Percentiles rank a stretch among this genome's conserved stretches.
Conservation (phyloP, 257 asterid genomes). For the Przewalskia tangutica region DNA sequence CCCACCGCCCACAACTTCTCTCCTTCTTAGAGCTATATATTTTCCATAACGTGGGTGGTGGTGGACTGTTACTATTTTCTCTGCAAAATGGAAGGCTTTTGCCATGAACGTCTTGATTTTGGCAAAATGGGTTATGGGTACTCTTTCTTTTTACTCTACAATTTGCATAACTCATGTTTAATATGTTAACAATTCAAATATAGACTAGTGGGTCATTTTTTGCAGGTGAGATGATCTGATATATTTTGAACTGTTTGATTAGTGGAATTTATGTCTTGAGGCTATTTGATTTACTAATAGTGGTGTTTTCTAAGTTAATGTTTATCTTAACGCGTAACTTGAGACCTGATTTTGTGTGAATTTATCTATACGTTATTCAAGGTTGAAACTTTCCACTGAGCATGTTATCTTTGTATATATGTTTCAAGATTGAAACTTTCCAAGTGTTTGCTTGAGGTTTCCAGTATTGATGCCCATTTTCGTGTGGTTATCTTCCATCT, state of each 20-base stretch:
- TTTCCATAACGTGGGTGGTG: constrained; percentile 10
- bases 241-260: background rate
- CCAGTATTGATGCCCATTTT: background rate
- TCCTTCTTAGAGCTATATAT: constrained; percentile 4
- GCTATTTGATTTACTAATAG: background rate
- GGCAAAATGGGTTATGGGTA: constrained; percentile 99
- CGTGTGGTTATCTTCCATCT: background rate
- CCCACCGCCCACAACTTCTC: constrained; percentile 7
- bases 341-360: background rate
- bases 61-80: constrained; percentile 3
- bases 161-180: background rate
- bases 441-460: too few relatives aligned
- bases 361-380: background rate
- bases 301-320: too few relatives aligned
- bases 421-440: background rate
- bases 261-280: background rate
- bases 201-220: background rate
- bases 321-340: background rate
- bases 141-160: background rate
- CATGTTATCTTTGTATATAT: too few relatives aligned
- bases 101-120: constrained; percentile 74
- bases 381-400: background rate
- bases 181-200: background rate
- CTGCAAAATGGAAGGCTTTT: constrained; percentile 56
- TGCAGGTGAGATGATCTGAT: background rate